Evolutionary conservation across 352 stramenopile genomes (phyloP).

Genomic region (Phytophthora sojae): DNA sequence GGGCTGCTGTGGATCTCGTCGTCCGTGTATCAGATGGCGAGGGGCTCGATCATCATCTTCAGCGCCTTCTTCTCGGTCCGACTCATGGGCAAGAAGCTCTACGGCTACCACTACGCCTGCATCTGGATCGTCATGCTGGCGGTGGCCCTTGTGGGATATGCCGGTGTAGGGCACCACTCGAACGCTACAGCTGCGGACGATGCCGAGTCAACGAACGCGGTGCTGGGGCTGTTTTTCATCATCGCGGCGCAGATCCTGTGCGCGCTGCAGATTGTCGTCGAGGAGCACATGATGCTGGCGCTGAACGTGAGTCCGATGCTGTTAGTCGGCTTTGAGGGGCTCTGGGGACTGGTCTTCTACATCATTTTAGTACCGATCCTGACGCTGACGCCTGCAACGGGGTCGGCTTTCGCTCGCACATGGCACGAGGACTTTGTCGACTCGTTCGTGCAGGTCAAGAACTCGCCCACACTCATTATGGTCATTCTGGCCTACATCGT

Average conservation of each 20-base stretch:
- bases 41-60: constrained; percentile 93
- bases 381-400: constrained; percentile 56
- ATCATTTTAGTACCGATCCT: constrained; percentile 73
- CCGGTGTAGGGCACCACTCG: constrained; percentile 52
- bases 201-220: constrained; percentile 47
- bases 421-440: constrained; percentile 88
- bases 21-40: constrained; percentile 92
- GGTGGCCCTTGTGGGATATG: constrained; percentile 76
- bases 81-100: constrained; percentile 85
- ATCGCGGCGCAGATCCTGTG: constrained; percentile 83
- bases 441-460: constrained; percentile 76
- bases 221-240: constrained; percentile 82
- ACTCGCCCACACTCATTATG: constrained; percentile 66
- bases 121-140: constrained; percentile 81
- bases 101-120: constrained; percentile 87
- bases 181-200: constrained; percentile 20
- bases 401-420: constrained; percentile 67
- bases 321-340: constrained; percentile 86
- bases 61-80: constrained; percentile 86
- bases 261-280: constrained; percentile 90
- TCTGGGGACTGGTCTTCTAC: constrained; percentile 90
- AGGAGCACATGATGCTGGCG: constrained; percentile 89
- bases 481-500: constrained; percentile 75
- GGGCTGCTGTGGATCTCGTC: constrained; percentile 90
- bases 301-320: constrained; percentile 89